These are phyloP conservation scores for Fusarium sp. DNA, from an alignment of 2,329 filamentous ascomycete species.

Conservation along the genomic window DNA sequence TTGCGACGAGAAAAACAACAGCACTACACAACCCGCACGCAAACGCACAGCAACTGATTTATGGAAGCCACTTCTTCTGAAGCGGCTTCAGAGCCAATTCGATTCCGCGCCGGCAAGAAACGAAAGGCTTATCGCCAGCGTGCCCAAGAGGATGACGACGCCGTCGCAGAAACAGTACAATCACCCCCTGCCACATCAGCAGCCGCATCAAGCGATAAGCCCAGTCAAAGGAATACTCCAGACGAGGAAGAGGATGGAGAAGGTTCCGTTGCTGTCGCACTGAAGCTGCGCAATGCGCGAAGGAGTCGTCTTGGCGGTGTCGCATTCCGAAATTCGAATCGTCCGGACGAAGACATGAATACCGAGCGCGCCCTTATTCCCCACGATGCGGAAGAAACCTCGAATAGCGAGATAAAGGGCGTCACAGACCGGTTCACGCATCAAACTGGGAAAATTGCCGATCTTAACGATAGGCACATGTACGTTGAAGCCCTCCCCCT, in stretches of 20 bases:
- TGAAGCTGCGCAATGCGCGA: constrained; percentile 65
- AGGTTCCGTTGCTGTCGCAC: constrained; percentile 58
- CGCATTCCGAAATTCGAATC: constrained; percentile 59
- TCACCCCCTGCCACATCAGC: constrained; percentile 10
- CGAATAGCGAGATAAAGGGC: constrained; percentile 40
- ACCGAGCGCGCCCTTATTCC: constrained; percentile 51
- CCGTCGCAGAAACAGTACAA: constrained; percentile 6
- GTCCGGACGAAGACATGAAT: constrained; percentile 37
- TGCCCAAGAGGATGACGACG: constrained; percentile 47
- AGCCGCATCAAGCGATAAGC: constrained; percentile 6
- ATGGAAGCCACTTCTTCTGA: constrained; percentile 33
- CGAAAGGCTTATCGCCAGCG: constrained; percentile 69
- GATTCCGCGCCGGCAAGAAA: constrained; percentile 69
- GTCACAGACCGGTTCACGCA: constrained; percentile 70
- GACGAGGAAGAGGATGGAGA: constrained; percentile 48
- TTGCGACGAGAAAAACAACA: constrained; percentile 2
- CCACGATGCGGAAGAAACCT: constrained; percentile 48
- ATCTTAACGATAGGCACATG: constrained; percentile 80
- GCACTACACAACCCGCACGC: not conserved
- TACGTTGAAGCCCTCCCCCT: constrained; percentile 59
- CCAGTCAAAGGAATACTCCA: not conserved
- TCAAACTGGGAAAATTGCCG: constrained; percentile 75
- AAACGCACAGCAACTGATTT: not conserved
- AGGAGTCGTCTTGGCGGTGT: constrained; percentile 65
- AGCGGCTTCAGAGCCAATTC: constrained; percentile 50